Percentiles rank a stretch among this genome's conserved stretches.
phyloP scores from a whole-genome alignment of 345 rosid species.

The Gossypium stocksii region DNA sequence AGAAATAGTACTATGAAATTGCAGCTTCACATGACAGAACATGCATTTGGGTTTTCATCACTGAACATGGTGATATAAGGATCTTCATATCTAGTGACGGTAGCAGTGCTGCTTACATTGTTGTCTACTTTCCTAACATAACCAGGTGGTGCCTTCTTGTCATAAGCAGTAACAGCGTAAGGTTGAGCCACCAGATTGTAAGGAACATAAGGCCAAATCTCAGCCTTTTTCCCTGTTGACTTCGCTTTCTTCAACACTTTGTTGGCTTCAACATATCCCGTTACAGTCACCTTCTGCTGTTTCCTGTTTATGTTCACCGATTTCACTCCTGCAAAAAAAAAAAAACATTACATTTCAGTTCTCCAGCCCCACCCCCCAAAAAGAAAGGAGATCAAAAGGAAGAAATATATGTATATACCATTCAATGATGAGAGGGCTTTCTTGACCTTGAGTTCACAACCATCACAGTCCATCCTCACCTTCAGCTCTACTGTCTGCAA shows the following conservation, averaged over 20 bases:
- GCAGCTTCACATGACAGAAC: conserved; percentile 62
- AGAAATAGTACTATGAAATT: not conserved
- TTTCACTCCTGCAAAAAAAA: conserved; percentile 55
- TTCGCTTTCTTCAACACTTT: conserved; percentile 87
- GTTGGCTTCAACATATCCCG: conserved; percentile 68
- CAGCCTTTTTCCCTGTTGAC: conserved; percentile 84
- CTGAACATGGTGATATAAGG: conserved; percentile 63
- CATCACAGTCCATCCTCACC: conserved; percentile 99
- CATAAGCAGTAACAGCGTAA: conserved; percentile 62
- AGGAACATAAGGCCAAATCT: conserved; percentile 95
- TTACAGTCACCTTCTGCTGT: conserved; percentile 84
- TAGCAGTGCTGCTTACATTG: conserved; percentile 24
- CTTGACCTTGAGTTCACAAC: conserved; percentile 94
- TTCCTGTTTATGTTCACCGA: conserved; percentile 83
- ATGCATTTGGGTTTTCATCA: conserved; percentile 94
- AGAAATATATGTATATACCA: conserved; percentile 36
- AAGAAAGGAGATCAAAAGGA: not conserved
- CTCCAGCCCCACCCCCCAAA: not conserved
- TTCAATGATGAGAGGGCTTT: conserved; percentile 74
- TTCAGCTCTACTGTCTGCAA: conserved; percentile 85
- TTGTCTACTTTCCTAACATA: conserved; percentile 71
- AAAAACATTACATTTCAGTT: not conserved
- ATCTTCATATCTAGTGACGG: conserved; percentile 46
- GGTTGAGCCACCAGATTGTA: conserved; percentile 90
- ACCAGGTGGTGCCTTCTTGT: conserved; percentile 97